Base-by-base conservation (phyloP, 2,329 filamentous ascomycete species). In the Aspergillus proliferans region DNA sequence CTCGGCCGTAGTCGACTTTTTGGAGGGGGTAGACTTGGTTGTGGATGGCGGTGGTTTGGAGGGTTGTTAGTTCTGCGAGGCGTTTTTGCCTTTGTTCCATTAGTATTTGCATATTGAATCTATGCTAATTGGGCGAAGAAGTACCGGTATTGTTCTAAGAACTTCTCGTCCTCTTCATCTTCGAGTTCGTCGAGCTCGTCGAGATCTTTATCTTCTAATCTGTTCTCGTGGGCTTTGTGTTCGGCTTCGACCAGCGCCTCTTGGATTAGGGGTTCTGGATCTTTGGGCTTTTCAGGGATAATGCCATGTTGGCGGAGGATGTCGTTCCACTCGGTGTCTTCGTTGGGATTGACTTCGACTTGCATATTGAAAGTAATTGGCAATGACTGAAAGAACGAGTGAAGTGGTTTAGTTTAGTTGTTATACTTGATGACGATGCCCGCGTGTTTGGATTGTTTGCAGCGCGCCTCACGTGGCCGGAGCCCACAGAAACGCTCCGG, bases 251-350 rank as follows among this genome's bases (percentile, higher is more conserved):
- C 71, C 43, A 98, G 82, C 3, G 93, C 93, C 76, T 97, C 92
- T 72, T 98, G 87, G 61, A 98, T 96, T 74, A 95, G 85, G 6
- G 91, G 90, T 2, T 93, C 96, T 2, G 93, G 93, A 42, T 92
- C 95, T 3, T 91, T 90, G 0, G 92, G 90, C 68, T 95, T 97
- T 68, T 97, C 91, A n/a, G 93, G 93, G 53, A 98, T 97, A 58
- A 98, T 79, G 57, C 90, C 89, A 76, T 98, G 90, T 70, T 95
- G 94, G 60, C 93, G 88, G 50, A 98, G 84, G 64, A 98, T 98
- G 60, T 98, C 93, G 69, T 98, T 98, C 91, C 93, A 98, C 85
- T 98, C 93, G 55, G 93, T 98, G 68, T 98, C 93, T 54, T 90
- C 93, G 65, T 97, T 95, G 28, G 92, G 92, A 66, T 97, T 86